A percentile compares a stretch with the other conserved stretches of the same genome.
Conservation (phyloP, 768 basidiomycete species). For the Boletus patriciae region DNA sequence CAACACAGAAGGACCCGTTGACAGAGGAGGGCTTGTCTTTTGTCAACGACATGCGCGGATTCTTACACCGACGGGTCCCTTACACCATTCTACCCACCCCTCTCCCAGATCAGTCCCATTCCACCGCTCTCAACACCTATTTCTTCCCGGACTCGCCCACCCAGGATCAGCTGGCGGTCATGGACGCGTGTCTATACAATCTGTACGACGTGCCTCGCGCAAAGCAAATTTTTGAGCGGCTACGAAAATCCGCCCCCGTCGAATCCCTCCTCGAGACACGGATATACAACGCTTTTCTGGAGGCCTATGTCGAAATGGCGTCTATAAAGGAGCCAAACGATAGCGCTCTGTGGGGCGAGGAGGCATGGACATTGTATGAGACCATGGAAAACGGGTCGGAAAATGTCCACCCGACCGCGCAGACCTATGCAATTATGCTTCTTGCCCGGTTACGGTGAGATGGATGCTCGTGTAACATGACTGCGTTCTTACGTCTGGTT, state of each 20-base stretch:
- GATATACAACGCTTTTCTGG: constrained; percentile 65
- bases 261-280: constrained; percentile 48
- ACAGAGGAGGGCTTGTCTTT: constrained; percentile 12
- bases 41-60: constrained; percentile 46
- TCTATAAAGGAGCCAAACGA: constrained; percentile 44
- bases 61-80: constrained; percentile 46
- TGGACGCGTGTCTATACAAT: constrained; percentile 80
- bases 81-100: constrained; percentile 69
- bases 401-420: constrained; percentile 48
- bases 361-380: constrained; percentile 60
- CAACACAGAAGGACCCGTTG: constrained; percentile 25
- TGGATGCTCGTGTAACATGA: neutral
- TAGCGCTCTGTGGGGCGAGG: constrained; percentile 57
- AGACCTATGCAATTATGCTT: constrained; percentile 72
- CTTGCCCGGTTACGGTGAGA: constrained; percentile 54
- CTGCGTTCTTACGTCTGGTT: constrained; percentile 13
- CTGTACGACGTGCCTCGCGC: constrained; percentile 77
- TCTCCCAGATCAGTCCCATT: constrained; percentile 47
- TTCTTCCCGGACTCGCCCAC: constrained; percentile 66
- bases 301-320: constrained; percentile 64
- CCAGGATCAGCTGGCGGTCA: constrained; percentile 70
- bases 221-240: constrained; percentile 63
- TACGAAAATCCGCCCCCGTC: constrained; percentile 46
- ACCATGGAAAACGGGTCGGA: constrained; percentile 52
- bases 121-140: constrained; percentile 42